phyloP scores from a whole-genome alignment of 768 basidiomycete genomes.

The Gloeopeniophorella convolvens region DNA sequence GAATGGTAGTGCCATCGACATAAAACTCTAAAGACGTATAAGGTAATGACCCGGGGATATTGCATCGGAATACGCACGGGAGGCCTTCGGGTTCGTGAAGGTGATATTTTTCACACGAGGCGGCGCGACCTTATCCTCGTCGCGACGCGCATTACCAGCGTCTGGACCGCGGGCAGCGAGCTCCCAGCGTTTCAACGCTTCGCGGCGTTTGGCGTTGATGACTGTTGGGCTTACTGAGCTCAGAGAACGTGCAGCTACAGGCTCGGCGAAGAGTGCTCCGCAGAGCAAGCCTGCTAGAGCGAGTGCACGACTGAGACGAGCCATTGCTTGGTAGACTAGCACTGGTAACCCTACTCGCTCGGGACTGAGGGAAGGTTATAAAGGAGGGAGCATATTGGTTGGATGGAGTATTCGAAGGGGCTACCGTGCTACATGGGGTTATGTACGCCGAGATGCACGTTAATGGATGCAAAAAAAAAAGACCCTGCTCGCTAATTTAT shows the following conservation, averaged over 20 bases:
- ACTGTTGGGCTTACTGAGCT: background rate
- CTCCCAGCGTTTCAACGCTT: slow-evolving; percentile 5
- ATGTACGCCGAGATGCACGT: too few species aligned
- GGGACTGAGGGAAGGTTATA: too few species aligned
- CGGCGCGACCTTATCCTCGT: background rate
- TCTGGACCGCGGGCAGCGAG: slow-evolving; percentile 5
- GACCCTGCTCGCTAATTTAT: too few species aligned
- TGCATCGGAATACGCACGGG: slow-evolving; percentile 34
- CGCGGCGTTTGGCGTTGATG: slow-evolving; percentile 7
- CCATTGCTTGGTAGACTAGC: too few species aligned
- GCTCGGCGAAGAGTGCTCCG: background rate
- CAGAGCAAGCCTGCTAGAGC: background rate
- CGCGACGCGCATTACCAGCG: background rate
- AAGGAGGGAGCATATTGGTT: too few species aligned
- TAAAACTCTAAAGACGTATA: slow-evolving; percentile 46
- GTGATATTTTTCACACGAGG: slow-evolving; percentile 54
- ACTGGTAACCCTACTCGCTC: slow-evolving; percentile 3
- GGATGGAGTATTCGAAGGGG: too few species aligned
- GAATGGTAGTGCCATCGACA: slow-evolving; percentile 59
- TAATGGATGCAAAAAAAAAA: too few species aligned
- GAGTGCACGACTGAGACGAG: background rate
- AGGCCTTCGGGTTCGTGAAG: slow-evolving; percentile 60
- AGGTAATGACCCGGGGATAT: background rate
- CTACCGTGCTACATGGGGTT: too few species aligned
- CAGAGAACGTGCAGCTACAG: background rate